Evolutionary conservation across 2,329 filamentous ascomycete genomes (phyloP).

Genomic region (Ciborinia camelliae): DNA sequence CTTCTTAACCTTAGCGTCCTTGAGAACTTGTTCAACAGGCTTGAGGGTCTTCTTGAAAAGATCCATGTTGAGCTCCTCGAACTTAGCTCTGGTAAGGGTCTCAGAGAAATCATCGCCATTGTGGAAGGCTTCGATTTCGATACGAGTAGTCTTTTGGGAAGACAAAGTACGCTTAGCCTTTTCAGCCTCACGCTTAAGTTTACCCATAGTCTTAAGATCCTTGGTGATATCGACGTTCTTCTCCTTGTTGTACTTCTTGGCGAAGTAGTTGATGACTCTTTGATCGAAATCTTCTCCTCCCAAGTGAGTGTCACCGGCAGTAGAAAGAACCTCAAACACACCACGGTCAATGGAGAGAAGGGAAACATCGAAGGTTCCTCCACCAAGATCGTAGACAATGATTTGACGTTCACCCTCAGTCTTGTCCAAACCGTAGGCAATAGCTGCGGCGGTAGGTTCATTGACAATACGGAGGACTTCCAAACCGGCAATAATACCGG

Average conservation of each 20-base stretch:
- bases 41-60: slow-evolving; percentile 99
- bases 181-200: slow-evolving; percentile 98
- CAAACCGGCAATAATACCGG: slow-evolving; percentile 84
- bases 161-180: slow-evolving; percentile 99
- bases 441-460: slow-evolving; percentile 92
- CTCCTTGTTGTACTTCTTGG: slow-evolving; percentile 99
- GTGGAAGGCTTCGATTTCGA: slow-evolving; percentile 97
- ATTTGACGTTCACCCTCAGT: slow-evolving; percentile 79
- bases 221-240: slow-evolving; percentile 87
- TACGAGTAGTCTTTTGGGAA: slow-evolving; percentile 87
- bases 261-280: slow-evolving; percentile 92
- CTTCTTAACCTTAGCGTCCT: slow-evolving; percentile 98
- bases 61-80: slow-evolving; percentile 98
- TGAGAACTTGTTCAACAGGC: slow-evolving; percentile 97
- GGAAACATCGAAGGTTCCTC: slow-evolving; percentile 92
- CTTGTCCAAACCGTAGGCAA: slow-evolving; percentile 92
- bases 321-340: slow-evolving; percentile 91
- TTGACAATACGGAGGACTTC: slow-evolving; percentile 96
- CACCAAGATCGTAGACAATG: slow-evolving; percentile 90
- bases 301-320: slow-evolving; percentile 93
- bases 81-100: slow-evolving; percentile 97
- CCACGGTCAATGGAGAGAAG: slow-evolving; percentile 88
- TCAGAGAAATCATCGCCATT: slow-evolving; percentile 97
- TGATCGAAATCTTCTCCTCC: slow-evolving; percentile 99
- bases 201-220: slow-evolving; percentile 97